Percentiles rank a stretch among this genome's conserved stretches.
These are phyloP conservation scores for Coriolopsis trogii DNA, from an alignment of 1,284 basidiomycete genomes.

Conservation along the genomic window DNA sequence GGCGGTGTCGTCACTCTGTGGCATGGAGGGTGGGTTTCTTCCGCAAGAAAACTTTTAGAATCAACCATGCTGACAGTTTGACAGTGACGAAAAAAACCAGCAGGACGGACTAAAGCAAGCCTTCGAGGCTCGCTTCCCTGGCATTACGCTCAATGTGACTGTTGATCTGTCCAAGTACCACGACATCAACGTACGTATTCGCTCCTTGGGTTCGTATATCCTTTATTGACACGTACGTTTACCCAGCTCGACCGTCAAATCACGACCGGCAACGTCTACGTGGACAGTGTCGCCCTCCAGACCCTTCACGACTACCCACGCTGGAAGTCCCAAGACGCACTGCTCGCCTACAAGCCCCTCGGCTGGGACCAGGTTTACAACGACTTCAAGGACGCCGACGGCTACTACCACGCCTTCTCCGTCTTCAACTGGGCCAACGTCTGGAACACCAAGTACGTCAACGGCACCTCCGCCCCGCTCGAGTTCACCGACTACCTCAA, in stretches of 20 bases:
- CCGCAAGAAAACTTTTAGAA: neutral
- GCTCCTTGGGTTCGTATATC: no score
- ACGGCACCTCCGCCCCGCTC: neutral
- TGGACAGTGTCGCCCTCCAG: neutral
- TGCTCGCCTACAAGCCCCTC: neutral
- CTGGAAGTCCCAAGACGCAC: neutral
- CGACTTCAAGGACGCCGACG: neutral
- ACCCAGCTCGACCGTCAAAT: neutral
- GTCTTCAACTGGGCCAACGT: neutral
- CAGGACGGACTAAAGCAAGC: neutral
- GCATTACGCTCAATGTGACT: neutral
- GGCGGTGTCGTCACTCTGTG: neutral
- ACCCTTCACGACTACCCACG: neutral
- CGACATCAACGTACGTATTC: neutral
- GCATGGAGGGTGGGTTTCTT: neutral
- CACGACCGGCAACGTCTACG: neutral
- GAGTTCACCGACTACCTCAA: neutral
- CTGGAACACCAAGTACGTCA: neutral
- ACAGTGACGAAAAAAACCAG: neutral
- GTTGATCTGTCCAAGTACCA: slow-evolving; percentile 1
- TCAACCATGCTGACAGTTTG: neutral
- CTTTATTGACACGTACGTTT: no score
- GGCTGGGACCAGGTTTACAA: neutral
- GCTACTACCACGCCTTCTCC: neutral
- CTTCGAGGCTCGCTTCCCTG: neutral